Evolutionary conservation across 2,329 filamentous ascomycete genomes (phyloP).

Genomic region (Trichoderma asperellum): DNA sequence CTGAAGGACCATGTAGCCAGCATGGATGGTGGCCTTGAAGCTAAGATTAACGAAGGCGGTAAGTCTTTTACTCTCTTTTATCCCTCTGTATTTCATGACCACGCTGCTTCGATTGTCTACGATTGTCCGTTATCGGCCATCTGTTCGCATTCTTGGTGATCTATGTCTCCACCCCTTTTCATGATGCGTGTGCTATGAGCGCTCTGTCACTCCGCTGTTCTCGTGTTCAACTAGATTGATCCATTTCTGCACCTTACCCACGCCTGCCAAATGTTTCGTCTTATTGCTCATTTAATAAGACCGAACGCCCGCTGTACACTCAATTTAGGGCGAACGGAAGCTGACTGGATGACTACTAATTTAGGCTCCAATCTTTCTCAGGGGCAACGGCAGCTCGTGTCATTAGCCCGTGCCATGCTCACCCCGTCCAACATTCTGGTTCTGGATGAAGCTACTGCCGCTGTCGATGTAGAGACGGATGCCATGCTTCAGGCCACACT

Average conservation of each 20-base stretch:
- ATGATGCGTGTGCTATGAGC: neutral
- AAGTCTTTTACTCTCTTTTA: slow-evolving; percentile 46
- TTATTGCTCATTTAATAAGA: neutral
- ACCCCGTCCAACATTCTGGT: slow-evolving; percentile 97
- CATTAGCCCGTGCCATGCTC: slow-evolving; percentile 87
- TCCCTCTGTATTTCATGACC: neutral
- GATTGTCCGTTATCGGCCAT: neutral
- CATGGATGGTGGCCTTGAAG: slow-evolving; percentile 90
- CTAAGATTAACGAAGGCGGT: slow-evolving; percentile 92
- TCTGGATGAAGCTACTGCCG: slow-evolving; percentile 92
- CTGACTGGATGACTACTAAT: slow-evolving; percentile 30
- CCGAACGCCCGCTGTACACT: slow-evolving; percentile 1
- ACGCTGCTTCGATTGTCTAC: neutral
- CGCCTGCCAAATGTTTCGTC: neutral
- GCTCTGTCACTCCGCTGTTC: too few species aligned
- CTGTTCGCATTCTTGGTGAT: neutral
- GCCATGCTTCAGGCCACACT: slow-evolving; percentile 67
- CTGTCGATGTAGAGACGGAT: slow-evolving; percentile 70
- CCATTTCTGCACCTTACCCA: neutral
- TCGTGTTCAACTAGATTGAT: neutral
- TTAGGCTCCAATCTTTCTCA: slow-evolving; percentile 91
- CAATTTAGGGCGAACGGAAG: slow-evolving; percentile 1
- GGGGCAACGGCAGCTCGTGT: slow-evolving; percentile 92
- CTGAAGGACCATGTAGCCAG: slow-evolving; percentile 85
- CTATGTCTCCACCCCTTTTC: slow-evolving; percentile 29